Evolutionary conservation across 371 early-diverging fungal genomes (phyloP).

Genomic region (Batrachochytrium dendrobatidis): DNA sequence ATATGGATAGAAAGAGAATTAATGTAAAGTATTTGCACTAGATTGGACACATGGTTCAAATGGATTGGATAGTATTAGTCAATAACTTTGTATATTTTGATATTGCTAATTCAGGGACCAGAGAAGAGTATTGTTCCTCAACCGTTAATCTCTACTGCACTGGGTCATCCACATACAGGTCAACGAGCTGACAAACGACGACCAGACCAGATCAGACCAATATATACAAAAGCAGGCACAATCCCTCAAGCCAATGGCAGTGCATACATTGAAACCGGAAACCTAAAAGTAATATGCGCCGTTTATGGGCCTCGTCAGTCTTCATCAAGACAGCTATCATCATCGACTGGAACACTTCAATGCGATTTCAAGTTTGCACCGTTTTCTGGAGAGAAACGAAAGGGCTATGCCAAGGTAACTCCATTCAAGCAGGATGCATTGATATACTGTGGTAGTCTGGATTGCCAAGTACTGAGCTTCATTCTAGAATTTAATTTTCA

Average conservation of each 20-base stretch:
- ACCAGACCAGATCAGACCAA: conserved; percentile 51
- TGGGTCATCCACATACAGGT: background rate
- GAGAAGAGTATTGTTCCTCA: background rate
- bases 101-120: background rate
- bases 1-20: too few relatives aligned
- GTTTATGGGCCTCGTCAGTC: conserved; percentile 77
- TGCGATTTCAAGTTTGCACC: conserved; percentile 89
- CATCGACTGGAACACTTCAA: conserved; percentile 34
- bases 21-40: too few relatives aligned
- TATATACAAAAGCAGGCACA: conserved; percentile 72
- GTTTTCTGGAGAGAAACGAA: conserved; percentile 57
- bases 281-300: conserved; percentile 81
- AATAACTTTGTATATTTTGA: too few relatives aligned
- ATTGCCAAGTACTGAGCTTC: background rate
- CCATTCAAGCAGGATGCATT: background rate
- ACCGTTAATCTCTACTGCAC: background rate
- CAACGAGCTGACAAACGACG: conserved; percentile 47
- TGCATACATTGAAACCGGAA: conserved; percentile 80
- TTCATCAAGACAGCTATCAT: conserved; percentile 30
- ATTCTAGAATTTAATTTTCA: background rate
- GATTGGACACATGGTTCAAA: too few relatives aligned
- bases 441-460: too few relatives aligned
- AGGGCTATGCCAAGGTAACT: conserved; percentile 27
- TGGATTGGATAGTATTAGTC: too few relatives aligned
- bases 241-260: conserved; percentile 84